Conservation (phyloP, 805 yeast species). For the Cyberlindnera maclurae region DNA sequence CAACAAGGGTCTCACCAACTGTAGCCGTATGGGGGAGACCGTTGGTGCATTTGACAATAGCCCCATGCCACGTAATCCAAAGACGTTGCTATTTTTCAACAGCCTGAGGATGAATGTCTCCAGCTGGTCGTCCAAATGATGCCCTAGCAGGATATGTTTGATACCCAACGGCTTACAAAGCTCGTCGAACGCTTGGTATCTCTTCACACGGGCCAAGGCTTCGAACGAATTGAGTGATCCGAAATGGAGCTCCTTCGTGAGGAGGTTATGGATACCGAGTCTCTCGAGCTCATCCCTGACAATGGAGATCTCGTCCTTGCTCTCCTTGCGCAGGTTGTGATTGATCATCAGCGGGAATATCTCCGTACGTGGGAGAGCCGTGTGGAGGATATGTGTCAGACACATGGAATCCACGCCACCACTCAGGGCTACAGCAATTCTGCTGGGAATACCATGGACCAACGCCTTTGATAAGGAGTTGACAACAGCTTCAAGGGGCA, state of each 20-base stretch:
- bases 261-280: conserved; percentile 22
- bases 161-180: conserved; percentile 33
- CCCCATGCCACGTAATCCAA: conserved; percentile 56
- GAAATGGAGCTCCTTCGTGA: conserved; percentile 21
- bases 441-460: conserved; percentile 19
- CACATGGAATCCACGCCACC: conserved; percentile 86
- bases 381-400: conserved; percentile 42
- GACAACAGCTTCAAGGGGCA: too few species aligned
- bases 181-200: conserved; percentile 39
- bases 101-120: conserved; percentile 63
- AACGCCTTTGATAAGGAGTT: conserved; percentile 1
- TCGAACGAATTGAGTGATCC: conserved; percentile 34
- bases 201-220: conserved; percentile 46
- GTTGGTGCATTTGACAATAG: conserved; percentile 16
- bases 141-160: conserved; percentile 49
- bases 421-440: conserved; percentile 52
- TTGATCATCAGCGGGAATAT: conserved; percentile 59
- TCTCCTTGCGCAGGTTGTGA: conserved; percentile 44
- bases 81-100: conserved; percentile 34
- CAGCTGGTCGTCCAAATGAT: conserved; percentile 63
- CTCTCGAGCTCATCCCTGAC: conserved; percentile 10
- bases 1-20: conserved; percentile 48
- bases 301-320: conserved; percentile 21
- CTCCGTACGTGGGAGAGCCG: conserved; percentile 26
- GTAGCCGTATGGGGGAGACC: conserved; percentile 15